Evolutionary conservation across 768 basidiomycete genomes (phyloP), one percentile per base, ranked within the genome.

Genomic region (Cantharellus cinnabarinus): DNA sequence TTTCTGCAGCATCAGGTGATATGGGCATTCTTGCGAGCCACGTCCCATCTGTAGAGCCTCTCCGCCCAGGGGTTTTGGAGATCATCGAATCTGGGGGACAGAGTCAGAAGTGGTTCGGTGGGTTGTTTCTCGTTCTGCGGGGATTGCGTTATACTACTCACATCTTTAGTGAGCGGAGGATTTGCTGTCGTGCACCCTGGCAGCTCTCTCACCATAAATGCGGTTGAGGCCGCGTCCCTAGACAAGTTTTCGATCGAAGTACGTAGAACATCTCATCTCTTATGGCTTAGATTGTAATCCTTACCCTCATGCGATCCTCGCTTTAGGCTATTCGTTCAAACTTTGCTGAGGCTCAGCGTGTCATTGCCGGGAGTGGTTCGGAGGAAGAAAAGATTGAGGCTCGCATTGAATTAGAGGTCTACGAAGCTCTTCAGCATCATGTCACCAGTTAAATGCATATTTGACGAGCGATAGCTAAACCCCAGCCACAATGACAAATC

Each of bases 11-110:
- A 59, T 83, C 89, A 2, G 95, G 95, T 67, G 93, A 97, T 72
- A 97, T 98, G 91, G 95, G 95, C 76, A 88, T 99, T 66, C 82
- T 99, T 62, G 89, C 94, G 66, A 95, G 94, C 78, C 95, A 99
- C 73, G 91, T 97, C 59, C 85, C 95, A 39, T 86, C 90, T n/a
- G 85, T 98, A 60, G 95, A 99, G 71, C 78, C 94, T 54, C 77
- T 99, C 58, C 86, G 88, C 68, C 85, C 95, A 48, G 95, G 95
- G 69, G 77, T 98, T 60, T 76, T 99, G 58, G 95, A 99, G 72
- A 84, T 99, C 65, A 80, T 98, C 64, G 94, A 97, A 73, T 73
- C 81, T 5, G 76, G 75, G 57, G 79, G 77, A 67, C 70, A 76
- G 42, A 78, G 82, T 60, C 93, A 95, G 79, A 98, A 94, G 75